Conservation (phyloP, 106 monocot species). For the Platanthera guangdongensis region DNA sequence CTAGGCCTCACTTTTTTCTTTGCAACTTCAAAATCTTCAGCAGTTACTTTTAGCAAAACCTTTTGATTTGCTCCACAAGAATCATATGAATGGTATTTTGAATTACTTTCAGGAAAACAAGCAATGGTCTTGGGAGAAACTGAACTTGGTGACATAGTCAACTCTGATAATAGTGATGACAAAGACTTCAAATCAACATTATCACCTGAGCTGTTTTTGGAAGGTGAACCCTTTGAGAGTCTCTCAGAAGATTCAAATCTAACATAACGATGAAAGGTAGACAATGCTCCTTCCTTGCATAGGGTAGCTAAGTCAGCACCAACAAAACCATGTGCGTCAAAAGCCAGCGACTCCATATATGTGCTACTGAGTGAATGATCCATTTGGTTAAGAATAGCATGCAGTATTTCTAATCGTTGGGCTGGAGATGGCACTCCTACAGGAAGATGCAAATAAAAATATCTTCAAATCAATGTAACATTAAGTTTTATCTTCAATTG, state of each 20-base stretch:
- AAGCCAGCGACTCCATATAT: conserved; percentile 59
- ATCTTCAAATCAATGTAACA: neutral
- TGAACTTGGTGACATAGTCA: conserved; percentile 36
- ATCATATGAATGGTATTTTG: neutral
- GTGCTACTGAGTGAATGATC: conserved; percentile 49
- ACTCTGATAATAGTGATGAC: conserved; percentile 46
- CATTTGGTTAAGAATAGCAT: conserved; percentile 37
- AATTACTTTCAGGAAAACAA: conserved; percentile 7
- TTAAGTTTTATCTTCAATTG: neutral
- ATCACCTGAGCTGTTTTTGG: neutral
- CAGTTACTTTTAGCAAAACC: conserved; percentile 31
- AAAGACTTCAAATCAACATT: conserved; percentile 28
- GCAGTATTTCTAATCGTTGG: conserved; percentile 85
- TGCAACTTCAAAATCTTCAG: conserved; percentile 77
- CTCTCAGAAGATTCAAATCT: conserved; percentile 14
- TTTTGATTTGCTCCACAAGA: conserved; percentile 13
- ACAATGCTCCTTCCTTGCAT: conserved; percentile 88
- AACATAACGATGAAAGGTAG: conserved; percentile 54
- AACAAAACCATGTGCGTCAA: conserved; percentile 91
- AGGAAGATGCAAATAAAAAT: conserved; percentile 11
- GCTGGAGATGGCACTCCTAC: conserved; percentile 92
- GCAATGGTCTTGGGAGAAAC: neutral
- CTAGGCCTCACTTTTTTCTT: conserved; percentile 91
- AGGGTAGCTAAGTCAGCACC: conserved; percentile 94
- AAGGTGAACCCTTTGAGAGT: neutral